These are phyloP conservation scores for Mycena epipterygia DNA, from an alignment of 768 basidiomycete species.

Conservation along the genomic window DNA sequence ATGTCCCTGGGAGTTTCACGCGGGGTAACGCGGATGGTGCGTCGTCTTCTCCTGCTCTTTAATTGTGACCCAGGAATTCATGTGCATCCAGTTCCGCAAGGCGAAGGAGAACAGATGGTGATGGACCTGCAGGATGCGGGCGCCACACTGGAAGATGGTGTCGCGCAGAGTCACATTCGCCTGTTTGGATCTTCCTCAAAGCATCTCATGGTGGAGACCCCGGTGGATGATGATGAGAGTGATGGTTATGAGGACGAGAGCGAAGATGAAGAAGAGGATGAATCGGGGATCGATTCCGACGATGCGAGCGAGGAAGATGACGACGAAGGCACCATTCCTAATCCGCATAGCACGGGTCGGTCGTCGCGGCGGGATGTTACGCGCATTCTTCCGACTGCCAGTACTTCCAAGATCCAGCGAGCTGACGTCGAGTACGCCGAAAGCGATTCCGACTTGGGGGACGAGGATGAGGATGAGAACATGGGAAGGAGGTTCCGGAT, in stretches of 20 bases:
- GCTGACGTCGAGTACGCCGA: constrained; percentile 77
- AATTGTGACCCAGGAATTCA: neutral
- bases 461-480: constrained; percentile 55
- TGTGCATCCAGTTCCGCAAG: constrained; percentile 71
- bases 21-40: constrained; percentile 77
- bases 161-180: constrained; percentile 84
- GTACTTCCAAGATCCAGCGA: constrained; percentile 47
- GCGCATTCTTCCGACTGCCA: constrained; percentile 54
- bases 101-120: constrained; percentile 98
- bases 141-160: constrained; percentile 85
- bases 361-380: constrained; percentile 59
- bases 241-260: constrained; percentile 51
- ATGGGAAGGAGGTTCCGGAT: constrained; percentile 53
- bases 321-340: constrained; percentile 44
- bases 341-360: constrained; percentile 64
- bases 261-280: constrained; percentile 47
- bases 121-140: constrained; percentile 93
- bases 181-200: constrained; percentile 88
- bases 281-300: constrained; percentile 44
- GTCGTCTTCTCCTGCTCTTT: constrained; percentile 31
- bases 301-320: constrained; percentile 47
- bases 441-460: constrained; percentile 81
- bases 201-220: constrained; percentile 65
- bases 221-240: constrained; percentile 52
- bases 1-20: constrained; percentile 95